phyloP scores from a whole-genome alignment of 495 filamentous ascomycete genomes.

The Copromyces sp. region DNA sequence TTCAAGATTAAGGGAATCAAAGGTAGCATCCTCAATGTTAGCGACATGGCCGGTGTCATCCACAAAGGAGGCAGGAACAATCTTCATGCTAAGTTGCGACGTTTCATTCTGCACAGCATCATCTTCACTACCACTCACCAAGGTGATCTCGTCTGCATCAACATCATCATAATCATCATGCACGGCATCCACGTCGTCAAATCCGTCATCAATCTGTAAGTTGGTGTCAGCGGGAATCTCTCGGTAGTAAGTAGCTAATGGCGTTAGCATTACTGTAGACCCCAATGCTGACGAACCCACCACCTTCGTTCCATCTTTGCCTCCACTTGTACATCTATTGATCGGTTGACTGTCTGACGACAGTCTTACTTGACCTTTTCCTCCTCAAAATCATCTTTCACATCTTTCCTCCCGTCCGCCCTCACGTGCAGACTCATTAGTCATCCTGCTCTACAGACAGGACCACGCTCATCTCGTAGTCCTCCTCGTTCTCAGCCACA shows the following conservation, averaged over 20 bases:
- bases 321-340: too few species aligned
- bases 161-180: background rate
- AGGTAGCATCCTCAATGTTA: background rate
- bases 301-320: too few species aligned
- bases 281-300: too few species aligned
- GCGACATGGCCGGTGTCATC: background rate
- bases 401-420: too few species aligned
- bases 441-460: background rate
- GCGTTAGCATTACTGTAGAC: background rate
- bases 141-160: background rate
- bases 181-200: background rate
- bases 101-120: background rate
- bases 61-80: background rate
- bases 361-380: too few species aligned
- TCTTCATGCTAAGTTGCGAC: background rate
- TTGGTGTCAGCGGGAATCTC: background rate
- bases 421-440: too few species aligned
- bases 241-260: background rate
- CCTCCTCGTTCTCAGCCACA: background rate
- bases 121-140: background rate
- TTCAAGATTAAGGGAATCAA: background rate
- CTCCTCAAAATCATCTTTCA: too few species aligned
- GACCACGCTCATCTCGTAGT: background rate
- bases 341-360: too few species aligned
- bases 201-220: background rate